Base-by-base conservation (phyloP, 129 eudicot species). In the Flaveria bidentis region DNA sequence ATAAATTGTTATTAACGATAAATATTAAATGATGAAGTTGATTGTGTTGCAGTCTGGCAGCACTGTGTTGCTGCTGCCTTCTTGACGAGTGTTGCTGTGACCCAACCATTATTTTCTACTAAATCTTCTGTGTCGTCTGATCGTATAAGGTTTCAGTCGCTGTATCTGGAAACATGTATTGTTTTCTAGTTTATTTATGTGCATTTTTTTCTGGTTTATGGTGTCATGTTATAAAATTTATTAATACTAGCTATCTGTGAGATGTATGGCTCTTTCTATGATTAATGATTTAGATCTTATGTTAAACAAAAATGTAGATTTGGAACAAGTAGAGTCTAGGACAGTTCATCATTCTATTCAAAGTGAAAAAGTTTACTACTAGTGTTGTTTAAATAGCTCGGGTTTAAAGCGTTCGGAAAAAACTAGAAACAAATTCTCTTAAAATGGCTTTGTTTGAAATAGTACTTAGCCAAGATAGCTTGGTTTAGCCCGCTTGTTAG, bases 71-170 rank as follows among this genome's bases (percentile, higher is more conserved):
- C 79, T 92, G 97, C 64, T 92, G 82, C 76, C 86, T 92, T 8
- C 67, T 92, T 57, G 97, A 92, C 39, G 97, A 92, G 81, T 92
- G 97, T 71, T 92, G 97, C 81, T 91, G 91, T 76, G 97, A 92
- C 53, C 93, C 96, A 74, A 89, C 96, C 77, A 84, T 91, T 61
- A 62, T 92, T 75, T 92, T 89, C 86, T 80, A 7, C 62, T 80
- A 56, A 79, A 10, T 5, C 41, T 0, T 36, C 41, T 36, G 6
- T 12, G 9, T 16, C 33, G 36, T 52, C 13, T 13, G 49, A 64
- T 33, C 51, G 1, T 36, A 36, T 36, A 36, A 63, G 18, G 9
- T 72, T n/a, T 11, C 8, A 5, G 46, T 73, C 39, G 16, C 30
- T 44, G 46, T 15, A 12, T 75, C 2, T 33, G 55, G 57, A 67